phyloP scores from a whole-genome alignment of 2,329 filamentous ascomycete genomes.

The Aspergillus amoenus region DNA sequence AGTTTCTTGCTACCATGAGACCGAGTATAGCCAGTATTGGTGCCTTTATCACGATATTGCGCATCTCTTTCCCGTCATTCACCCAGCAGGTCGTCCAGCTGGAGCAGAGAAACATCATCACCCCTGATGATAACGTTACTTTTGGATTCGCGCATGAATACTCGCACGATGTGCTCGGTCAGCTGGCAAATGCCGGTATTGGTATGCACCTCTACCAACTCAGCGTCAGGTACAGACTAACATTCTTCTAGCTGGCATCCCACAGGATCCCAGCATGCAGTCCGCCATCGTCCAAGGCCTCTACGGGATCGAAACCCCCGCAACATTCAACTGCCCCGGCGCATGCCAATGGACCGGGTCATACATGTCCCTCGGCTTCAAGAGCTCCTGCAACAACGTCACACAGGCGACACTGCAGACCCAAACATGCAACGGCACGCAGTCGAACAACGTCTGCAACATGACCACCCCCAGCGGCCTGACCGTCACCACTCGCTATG shows the following conservation, averaged over 20 bases:
- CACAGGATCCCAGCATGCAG: slow-evolving; percentile 16
- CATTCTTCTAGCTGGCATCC: background rate
- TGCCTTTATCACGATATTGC: slow-evolving; percentile 16
- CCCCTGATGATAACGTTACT: slow-evolving; percentile 1
- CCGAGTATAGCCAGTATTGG: slow-evolving; percentile 19
- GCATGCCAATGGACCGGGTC: slow-evolving; percentile 13
- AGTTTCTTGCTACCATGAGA: slow-evolving; percentile 1
- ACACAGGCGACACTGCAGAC: slow-evolving; percentile 15
- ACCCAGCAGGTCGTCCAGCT: slow-evolving; percentile 17
- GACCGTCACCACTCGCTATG: background rate
- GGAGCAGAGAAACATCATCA: slow-evolving; percentile 10
- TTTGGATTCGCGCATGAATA: slow-evolving; percentile 15
- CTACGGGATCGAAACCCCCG: slow-evolving; percentile 12
- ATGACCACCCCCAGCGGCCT: slow-evolving; percentile 16
- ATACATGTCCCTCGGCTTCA: slow-evolving; percentile 19
- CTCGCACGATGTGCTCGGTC: background rate
- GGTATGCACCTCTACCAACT: too few species aligned
- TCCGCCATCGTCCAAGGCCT: slow-evolving; percentile 17
- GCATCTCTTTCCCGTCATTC: slow-evolving; percentile 14
- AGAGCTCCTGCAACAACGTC: slow-evolving; percentile 12
- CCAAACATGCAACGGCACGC: slow-evolving; percentile 1
- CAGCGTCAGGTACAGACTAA: too few species aligned
- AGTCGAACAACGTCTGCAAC: slow-evolving; percentile 2
- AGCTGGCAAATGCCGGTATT: background rate
- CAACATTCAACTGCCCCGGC: slow-evolving; percentile 17